These are phyloP conservation scores for Mycena indigotica DNA, from an alignment of 768 basidiomycete species.

Conservation along the genomic window DNA sequence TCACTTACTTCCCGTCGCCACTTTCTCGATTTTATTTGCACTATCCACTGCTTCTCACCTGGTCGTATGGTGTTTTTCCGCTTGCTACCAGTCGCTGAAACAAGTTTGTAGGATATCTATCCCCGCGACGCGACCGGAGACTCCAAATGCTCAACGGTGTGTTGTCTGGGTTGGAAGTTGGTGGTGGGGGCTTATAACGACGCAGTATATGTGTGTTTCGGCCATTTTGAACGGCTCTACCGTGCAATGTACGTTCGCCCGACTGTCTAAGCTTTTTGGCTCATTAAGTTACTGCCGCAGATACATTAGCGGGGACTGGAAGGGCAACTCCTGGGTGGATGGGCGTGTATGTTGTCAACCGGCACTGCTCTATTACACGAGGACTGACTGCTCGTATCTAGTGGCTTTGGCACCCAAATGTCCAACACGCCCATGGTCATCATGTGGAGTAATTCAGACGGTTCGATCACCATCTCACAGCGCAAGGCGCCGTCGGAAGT, in stretches of 20 bases:
- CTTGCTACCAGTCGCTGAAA: not conserved
- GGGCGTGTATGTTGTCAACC: slow-evolving; percentile 48
- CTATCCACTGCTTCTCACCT: slow-evolving; percentile 9
- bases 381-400: slow-evolving; percentile 28
- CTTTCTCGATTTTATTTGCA: slow-evolving; percentile 9
- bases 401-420: slow-evolving; percentile 64
- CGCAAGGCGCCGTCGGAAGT: slow-evolving; percentile 52
- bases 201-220: slow-evolving; percentile 51
- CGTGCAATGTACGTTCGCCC: slow-evolving; percentile 41
- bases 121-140: slow-evolving; percentile 19
- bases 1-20: slow-evolving; percentile 1
- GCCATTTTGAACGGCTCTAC: slow-evolving; percentile 48
- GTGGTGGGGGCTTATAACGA: not conserved
- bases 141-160: slow-evolving; percentile 22
- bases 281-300: slow-evolving; percentile 30
- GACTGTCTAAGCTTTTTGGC: not conserved
- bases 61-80: not conserved
- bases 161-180: slow-evolving; percentile 1
- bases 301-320: slow-evolving; percentile 50
- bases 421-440: slow-evolving; percentile 67
- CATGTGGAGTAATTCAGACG: slow-evolving; percentile 68
- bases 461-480: slow-evolving; percentile 66
- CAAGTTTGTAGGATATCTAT: slow-evolving; percentile 4
- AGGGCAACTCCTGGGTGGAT: slow-evolving; percentile 53
- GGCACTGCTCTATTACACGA: not conserved